A percentile compares a stretch with the other conserved stretches of the same genome.
Evolutionary conservation across 306 rosid genomes (phyloP).

Genomic region (Mimosa bimucronata): DNA sequence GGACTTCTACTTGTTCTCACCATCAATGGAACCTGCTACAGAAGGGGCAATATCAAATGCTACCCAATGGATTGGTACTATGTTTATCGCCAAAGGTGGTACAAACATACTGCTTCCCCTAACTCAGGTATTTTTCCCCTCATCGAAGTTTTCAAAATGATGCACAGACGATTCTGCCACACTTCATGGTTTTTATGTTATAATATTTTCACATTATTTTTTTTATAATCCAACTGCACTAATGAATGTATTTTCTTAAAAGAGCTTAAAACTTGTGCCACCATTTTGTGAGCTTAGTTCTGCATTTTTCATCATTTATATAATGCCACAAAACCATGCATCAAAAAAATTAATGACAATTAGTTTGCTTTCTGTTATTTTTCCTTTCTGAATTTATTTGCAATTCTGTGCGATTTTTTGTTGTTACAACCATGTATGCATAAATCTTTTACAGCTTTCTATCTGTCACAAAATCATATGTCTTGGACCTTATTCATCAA

Average conservation of each 20-base stretch:
- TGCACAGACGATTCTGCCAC: constrained; percentile 25
- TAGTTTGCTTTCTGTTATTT: constrained; percentile 8
- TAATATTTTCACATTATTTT: constrained; percentile 10
- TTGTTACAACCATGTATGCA: neutral
- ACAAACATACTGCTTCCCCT: constrained; percentile 85
- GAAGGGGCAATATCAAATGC: constrained; percentile 63
- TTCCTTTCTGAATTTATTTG: constrained; percentile 7
- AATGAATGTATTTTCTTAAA: constrained; percentile 23
- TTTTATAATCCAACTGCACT: constrained; percentile 23
- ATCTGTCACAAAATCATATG: constrained; percentile 13
- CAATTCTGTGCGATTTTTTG: constrained; percentile 22
- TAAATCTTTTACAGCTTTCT: constrained; percentile 24
- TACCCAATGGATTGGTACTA: constrained; percentile 58
- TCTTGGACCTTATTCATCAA: constrained; percentile 15
- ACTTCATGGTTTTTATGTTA: constrained; percentile 15
- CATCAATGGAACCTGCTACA: constrained; percentile 72
- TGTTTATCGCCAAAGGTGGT: constrained; percentile 67
- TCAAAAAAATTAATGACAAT: constrained; percentile 4
- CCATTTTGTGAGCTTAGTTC: constrained; percentile 6
- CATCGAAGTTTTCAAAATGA: constrained; percentile 21
- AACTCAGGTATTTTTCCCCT: constrained; percentile 57
- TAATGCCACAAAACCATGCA: constrained; percentile 10
- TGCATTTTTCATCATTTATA: constrained; percentile 18
- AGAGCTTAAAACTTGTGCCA: constrained; percentile 4
- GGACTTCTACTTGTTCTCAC: constrained; percentile 59